Evolutionary conservation across 768 basidiomycete genomes (phyloP).

Genomic region (Amanita phalloides): DNA sequence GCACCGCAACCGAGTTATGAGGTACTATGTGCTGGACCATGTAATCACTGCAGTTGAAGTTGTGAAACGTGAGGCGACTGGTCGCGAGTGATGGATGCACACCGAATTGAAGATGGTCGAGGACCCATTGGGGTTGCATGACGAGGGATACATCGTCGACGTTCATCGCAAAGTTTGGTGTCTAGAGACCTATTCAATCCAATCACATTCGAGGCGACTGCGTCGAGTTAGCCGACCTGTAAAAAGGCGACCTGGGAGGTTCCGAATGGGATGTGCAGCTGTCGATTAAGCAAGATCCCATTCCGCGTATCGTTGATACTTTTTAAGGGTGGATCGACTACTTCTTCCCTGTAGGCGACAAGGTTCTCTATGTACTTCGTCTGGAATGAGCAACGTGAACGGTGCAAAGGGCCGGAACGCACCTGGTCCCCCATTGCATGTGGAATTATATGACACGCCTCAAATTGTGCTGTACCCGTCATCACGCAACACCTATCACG

Average conservation of each 20-base stretch:
- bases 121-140: constrained; percentile 7
- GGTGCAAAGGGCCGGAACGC: constrained; percentile 1
- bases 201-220: neutral
- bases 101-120: neutral
- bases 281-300: constrained; percentile 5
- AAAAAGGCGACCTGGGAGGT: constrained; percentile 4
- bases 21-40: constrained; percentile 2
- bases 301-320: constrained; percentile 6
- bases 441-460: constrained; percentile 7
- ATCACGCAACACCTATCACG: constrained; percentile 5
- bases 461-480: neutral
- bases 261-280: constrained; percentile 1
- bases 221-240: constrained; percentile 1
- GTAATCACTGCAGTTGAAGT: constrained; percentile 7
- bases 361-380: constrained; percentile 5
- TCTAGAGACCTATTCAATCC: neutral
- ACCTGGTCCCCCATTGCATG: constrained; percentile 6
- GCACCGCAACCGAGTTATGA: constrained; percentile 11
- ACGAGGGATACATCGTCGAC: constrained; percentile 5
- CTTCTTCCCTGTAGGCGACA: constrained; percentile 1
- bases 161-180: neutral
- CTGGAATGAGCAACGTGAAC: constrained; percentile 5
- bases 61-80: constrained; percentile 3
- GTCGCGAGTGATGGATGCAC: neutral
- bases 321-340: constrained; percentile 1